These are phyloP conservation scores for Rhodotorula taiwanensis DNA, from an alignment of 768 basidiomycete species.

Conservation along the genomic window DNA sequence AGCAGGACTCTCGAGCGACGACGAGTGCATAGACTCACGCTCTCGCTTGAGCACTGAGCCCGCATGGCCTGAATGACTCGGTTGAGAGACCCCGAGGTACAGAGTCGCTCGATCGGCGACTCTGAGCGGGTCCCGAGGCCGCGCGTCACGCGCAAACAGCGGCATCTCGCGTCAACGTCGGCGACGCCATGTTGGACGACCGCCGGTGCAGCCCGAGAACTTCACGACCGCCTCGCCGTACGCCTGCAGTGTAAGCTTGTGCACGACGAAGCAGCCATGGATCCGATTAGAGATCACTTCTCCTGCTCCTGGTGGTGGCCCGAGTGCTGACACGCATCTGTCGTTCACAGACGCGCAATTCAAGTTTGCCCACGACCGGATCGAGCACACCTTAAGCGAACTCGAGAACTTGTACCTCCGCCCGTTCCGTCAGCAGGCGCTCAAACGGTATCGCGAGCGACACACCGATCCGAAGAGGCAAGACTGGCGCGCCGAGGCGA, in stretches of 20 bases:
- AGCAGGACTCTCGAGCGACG: too few species aligned
- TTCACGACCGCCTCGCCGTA: neutral
- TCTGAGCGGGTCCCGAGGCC: too few species aligned
- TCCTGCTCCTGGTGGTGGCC: neutral
- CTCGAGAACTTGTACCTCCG: slow-evolving; percentile 10
- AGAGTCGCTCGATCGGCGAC: too few species aligned
- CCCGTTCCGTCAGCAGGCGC: neutral
- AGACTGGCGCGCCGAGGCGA: neutral
- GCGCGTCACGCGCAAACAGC: too few species aligned
- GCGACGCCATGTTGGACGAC: too few species aligned
- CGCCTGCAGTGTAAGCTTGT: neutral
- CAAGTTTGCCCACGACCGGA: neutral
- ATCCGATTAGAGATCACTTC: neutral
- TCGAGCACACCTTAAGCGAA: neutral
- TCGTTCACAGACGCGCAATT: neutral
- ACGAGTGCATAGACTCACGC: too few species aligned
- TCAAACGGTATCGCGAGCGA: neutral
- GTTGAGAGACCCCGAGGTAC: too few species aligned
- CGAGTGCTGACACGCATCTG: too few species aligned
- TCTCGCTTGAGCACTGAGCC: too few species aligned
- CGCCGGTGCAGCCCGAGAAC: too few species aligned
- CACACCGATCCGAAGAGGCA: neutral
- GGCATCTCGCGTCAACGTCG: too few species aligned
- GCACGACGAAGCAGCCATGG: neutral
- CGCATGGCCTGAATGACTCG: too few species aligned